Conservation (phyloP, 148 eudicot species). For the Rhododendron ovatum region DNA sequence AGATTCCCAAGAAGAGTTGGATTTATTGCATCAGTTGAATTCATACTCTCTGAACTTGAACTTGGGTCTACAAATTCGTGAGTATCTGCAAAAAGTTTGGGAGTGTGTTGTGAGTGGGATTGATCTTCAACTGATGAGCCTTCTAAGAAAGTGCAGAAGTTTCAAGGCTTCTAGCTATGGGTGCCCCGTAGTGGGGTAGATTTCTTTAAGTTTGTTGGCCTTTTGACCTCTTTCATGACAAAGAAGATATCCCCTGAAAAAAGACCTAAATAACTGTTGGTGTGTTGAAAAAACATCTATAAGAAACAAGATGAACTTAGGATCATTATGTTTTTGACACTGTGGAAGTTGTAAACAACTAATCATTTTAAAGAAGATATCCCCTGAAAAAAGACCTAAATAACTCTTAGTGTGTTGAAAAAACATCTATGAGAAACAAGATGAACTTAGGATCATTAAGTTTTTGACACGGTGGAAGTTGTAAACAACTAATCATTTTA, state of each 20-base stretch:
- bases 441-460: background rate
- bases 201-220: background rate
- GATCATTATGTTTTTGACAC: background rate
- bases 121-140: background rate
- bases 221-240: background rate
- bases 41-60: background rate
- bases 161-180: background rate
- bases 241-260: background rate
- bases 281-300: background rate
- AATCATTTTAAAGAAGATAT: background rate
- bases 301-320: background rate
- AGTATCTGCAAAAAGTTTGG: background rate
- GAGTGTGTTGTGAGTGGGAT: background rate
- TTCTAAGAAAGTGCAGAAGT: background rate
- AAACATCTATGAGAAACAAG: background rate
- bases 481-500: background rate
- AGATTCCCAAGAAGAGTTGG: background rate
- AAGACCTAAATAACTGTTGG: background rate
- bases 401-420: background rate
- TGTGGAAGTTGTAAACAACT: background rate
- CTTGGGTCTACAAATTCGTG: background rate
- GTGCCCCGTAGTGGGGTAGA: background rate
- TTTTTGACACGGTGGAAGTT: background rate
- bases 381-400: background rate
- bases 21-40: background rate